phyloP scores from a whole-genome alignment of 176 grass and related monocot species.

The Oryza brachyantha region DNA sequence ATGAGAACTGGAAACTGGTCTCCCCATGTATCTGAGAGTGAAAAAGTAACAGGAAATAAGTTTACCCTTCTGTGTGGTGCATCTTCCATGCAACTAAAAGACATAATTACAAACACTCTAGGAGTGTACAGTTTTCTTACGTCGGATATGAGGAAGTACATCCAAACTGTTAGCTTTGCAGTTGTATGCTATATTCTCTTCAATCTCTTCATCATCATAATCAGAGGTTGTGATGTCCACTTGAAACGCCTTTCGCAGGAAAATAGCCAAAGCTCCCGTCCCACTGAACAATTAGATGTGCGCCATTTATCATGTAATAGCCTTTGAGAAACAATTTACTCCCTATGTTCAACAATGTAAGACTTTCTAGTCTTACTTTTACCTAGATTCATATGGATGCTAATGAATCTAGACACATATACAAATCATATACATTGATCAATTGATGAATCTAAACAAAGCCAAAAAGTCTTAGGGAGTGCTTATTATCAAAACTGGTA shows the following conservation, averaged over 20 bases:
- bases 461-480: too few species aligned
- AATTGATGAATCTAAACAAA: too few species aligned
- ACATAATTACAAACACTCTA: neutral
- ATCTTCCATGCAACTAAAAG: neutral
- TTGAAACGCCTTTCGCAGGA: conserved; percentile 53
- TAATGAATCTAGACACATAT: too few species aligned
- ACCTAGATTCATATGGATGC: too few species aligned
- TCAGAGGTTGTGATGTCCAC: conserved; percentile 91
- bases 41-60: neutral
- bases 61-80: neutral
- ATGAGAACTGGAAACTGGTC: conserved; percentile 58
- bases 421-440: too few species aligned
- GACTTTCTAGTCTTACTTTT: too few species aligned
- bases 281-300: conserved; percentile 43
- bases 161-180: conserved; percentile 57
- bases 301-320: conserved; percentile 8
- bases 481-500: neutral
- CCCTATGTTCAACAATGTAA: too few species aligned
- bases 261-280: conserved; percentile 85
- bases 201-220: conserved; percentile 81
- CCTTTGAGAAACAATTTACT: neutral
- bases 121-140: conserved; percentile 37
- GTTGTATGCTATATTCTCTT: conserved; percentile 90
- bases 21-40: conserved; percentile 78
- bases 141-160: conserved; percentile 67